A percentile compares a stretch with the other conserved stretches of the same genome.
Conservation (phyloP, 495 filamentous ascomycete genomes). For the Lentithecium fluviatile region DNA sequence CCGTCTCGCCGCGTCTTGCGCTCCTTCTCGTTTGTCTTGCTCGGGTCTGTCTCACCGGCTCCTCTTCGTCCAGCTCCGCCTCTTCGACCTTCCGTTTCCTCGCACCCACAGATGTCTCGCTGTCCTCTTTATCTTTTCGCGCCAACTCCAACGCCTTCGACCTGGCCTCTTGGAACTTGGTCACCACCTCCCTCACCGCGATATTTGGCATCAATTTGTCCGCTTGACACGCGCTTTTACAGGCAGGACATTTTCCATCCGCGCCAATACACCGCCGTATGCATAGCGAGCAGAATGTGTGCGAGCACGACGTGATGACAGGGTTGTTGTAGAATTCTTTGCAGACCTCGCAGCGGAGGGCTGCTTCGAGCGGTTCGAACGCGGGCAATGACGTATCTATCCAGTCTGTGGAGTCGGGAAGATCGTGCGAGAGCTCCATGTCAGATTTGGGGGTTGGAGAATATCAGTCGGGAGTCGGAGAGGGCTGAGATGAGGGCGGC, state of each 20-base stretch:
- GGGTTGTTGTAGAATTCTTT: conserved; percentile 95
- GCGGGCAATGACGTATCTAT: conserved; percentile 69
- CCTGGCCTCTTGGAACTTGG: conserved; percentile 68
- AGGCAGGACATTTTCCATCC: conserved; percentile 84
- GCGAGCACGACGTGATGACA: conserved; percentile 89
- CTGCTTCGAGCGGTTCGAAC: conserved; percentile 75
- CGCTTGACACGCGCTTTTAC: conserved; percentile 74
- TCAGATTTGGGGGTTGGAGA: neutral
- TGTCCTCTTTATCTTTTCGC: conserved; percentile 39
- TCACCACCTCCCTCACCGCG: conserved; percentile 80
- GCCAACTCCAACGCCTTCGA: conserved; percentile 62
- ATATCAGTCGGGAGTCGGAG: neutral
- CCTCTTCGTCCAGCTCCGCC: conserved; percentile 48
- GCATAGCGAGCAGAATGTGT: conserved; percentile 96
- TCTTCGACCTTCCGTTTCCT: conserved; percentile 56
- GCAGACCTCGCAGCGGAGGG: conserved; percentile 92
- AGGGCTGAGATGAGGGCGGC: conserved; percentile 4
- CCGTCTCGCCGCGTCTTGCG: conserved; percentile 5
- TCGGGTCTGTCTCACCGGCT: conserved; percentile 34
- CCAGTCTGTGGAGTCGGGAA: conserved; percentile 94
- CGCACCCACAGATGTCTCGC: conserved; percentile 27
- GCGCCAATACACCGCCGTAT: conserved; percentile 78
- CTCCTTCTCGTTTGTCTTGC: conserved; percentile 41
- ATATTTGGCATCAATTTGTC: conserved; percentile 79
- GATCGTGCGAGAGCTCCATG: conserved; percentile 47